These are phyloP conservation scores for Venturia oleaginea DNA, from an alignment of 2,329 filamentous ascomycete species.

Conservation along the genomic window DNA sequence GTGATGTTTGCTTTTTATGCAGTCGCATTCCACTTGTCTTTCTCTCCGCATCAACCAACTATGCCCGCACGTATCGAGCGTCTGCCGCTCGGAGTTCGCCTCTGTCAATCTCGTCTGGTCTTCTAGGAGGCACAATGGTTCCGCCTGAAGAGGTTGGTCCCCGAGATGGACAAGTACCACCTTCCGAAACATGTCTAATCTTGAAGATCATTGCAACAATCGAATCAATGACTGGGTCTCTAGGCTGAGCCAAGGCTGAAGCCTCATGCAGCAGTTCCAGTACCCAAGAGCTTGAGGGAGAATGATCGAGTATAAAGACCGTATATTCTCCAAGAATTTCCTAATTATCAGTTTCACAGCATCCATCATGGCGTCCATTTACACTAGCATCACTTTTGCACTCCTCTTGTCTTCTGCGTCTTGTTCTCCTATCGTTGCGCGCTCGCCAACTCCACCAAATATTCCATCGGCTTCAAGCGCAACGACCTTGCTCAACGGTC, in stretches of 20 bases:
- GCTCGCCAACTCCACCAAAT: slow-evolving; percentile 41
- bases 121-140: neutral
- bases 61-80: neutral
- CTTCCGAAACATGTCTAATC: neutral
- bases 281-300: neutral
- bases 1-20: neutral
- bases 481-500: slow-evolving; percentile 45
- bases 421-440: neutral
- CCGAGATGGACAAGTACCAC: neutral
- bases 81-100: neutral
- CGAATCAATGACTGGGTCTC: neutral
- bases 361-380: neutral
- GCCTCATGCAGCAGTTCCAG: neutral
- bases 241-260: neutral
- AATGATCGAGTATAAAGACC: neutral
- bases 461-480: slow-evolving; percentile 54
- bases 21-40: neutral
- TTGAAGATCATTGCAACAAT: neutral
- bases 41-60: neutral
- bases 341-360: neutral
- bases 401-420: neutral
- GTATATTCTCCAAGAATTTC: neutral
- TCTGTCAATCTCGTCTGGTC: neutral
- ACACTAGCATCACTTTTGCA: neutral
- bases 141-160: neutral